A percentile compares a stretch with the other conserved stretches of the same genome.
These are phyloP conservation scores for Cyclotella distinguenda DNA, from an alignment of 108 stramenopile species.

Conservation along the genomic window DNA sequence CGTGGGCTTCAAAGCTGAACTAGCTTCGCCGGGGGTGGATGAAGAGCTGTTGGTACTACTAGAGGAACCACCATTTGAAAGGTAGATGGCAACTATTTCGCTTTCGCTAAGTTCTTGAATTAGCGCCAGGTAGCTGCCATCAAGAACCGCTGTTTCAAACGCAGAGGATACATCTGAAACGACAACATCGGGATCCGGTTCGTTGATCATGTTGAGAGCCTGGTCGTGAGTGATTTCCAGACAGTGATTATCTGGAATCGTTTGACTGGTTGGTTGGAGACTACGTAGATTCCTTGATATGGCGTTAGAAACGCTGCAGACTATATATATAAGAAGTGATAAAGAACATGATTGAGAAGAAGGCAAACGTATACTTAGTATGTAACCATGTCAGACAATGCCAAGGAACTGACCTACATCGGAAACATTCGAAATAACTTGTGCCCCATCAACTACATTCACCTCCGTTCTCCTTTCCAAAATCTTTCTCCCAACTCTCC, in stretches of 20 bases:
- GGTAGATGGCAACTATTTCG: conserved; percentile 11
- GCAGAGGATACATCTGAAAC: not conserved
- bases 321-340: too few relatives aligned
- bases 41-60: not conserved
- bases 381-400: not conserved
- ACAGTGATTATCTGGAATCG: conserved; percentile 21
- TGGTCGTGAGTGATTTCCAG: conserved; percentile 14
- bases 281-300: not conserved
- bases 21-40: not conserved
- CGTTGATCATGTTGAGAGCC: conserved; percentile 1
- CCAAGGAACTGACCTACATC: not conserved
- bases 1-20: not conserved
- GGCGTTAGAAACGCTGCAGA: too few relatives aligned
- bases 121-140: conserved; percentile 6
- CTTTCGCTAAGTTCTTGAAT: conserved; percentile 14
- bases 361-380: too few relatives aligned
- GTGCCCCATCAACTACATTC: not conserved
- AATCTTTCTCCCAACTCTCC: not conserved
- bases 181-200: not conserved
- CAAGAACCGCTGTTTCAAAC: conserved; percentile 11
- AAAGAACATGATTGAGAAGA: too few relatives aligned
- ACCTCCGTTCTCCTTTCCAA: not conserved
- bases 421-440: not conserved
- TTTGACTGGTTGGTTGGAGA: not conserved
- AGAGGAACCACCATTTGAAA: not conserved